Evolutionary conservation across 176 grass and related monocot species (phyloP), one percentile per base, ranked within the genome.

Genomic region (Miscanthus lutarioriparius): DNA sequence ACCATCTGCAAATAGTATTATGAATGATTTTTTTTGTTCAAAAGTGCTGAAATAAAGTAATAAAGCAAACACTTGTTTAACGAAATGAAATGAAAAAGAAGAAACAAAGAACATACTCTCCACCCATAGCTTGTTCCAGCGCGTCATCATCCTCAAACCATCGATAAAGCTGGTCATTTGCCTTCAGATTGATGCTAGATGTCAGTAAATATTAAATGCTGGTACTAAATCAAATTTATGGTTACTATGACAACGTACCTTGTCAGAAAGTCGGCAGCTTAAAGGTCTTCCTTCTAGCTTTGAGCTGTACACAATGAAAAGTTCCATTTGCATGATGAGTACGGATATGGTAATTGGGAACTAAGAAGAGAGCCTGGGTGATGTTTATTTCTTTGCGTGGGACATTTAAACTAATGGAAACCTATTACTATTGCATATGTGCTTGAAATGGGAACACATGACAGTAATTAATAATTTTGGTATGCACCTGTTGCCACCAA

Each of bases 81-180:
- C 35, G 36, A 67, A 27, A 72, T 72, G n/a, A 44, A 51, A 43
- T 39, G 61, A 83, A 87, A 72, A 45, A 75, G 70, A 64, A 70
- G 58, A 72, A 67, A 36, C 20, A 74, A 84, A 85, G 67, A 71
- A 16, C 93, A 2, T 94, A 99, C 96, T 99, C 96, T 91, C 96
- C 96, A 64, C 81, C 88, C 49, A 99, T 82, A 92, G 96, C 96
- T 87, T 83, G 27, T 90, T 99, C 96, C 83, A 99, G 83, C 53
- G 91, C 96, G 76, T 96, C 93, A 5, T 99, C 96, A 73, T 99
- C 96, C 83, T 96, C 89, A 92, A 96, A 96, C 96, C 96, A 99
- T 79, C 4, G 87, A 45, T 64, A 33, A 80, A 99, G 85, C 91
- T 99, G 91, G 75, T 96, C 90, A 38, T 85, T 94, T 86, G 96